Base-by-base conservation (phyloP, 2,329 filamentous ascomycete species). In the Myriosclerotinia scirpicola region DNA sequence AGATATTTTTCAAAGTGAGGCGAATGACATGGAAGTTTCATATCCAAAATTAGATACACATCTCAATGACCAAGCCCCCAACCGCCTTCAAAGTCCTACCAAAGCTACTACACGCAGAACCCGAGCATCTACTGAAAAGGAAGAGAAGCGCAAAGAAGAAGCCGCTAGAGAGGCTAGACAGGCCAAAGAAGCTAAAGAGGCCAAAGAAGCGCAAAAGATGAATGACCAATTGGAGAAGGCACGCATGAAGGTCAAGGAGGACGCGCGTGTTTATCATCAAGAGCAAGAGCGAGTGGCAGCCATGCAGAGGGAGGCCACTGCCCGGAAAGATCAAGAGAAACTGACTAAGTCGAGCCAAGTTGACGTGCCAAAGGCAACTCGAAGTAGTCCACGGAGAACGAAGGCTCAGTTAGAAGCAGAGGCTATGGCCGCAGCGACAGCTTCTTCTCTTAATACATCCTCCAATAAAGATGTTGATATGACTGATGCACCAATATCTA, bases 221-320 rank as follows among this genome's bases (percentile, higher is more conserved):
- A 84, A 83, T 20, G 87, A 88, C 61, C 85, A 87, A 71, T 81
- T 85, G 3, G 87, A 90, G 70, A 90, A 88, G 73, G 86, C 84
- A 54, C 85, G 89, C 11, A 85, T 88, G 71, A 89, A 90, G 77
- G 89, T 92, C 74, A 83, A 88, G 7, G 85, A 89, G 71, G 91
- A 90, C 75, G 90, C 86, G 8, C 81, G 81, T 20, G 79, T 84
- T 3, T 86, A 85, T 69, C 85, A 80, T 74, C 79, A 85, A 70
- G 84, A 87, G 69, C 83, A 86, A 70, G 84, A 87, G 69, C 82
- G 78, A 69, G 78, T 83, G 54, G 80, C 80, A 44, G 78, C 79
- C 1, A 81, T 85, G 82, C 85, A 87, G 76, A 82, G 82, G 69
- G 79, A 85, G 68, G 73, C 84, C 50, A 79, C 80, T 2, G 79